Evolutionary conservation across 257 asterid genomes (phyloP), one percentile per base, ranked within the genome.

Genomic region (Jaltomata sinuosa): DNA sequence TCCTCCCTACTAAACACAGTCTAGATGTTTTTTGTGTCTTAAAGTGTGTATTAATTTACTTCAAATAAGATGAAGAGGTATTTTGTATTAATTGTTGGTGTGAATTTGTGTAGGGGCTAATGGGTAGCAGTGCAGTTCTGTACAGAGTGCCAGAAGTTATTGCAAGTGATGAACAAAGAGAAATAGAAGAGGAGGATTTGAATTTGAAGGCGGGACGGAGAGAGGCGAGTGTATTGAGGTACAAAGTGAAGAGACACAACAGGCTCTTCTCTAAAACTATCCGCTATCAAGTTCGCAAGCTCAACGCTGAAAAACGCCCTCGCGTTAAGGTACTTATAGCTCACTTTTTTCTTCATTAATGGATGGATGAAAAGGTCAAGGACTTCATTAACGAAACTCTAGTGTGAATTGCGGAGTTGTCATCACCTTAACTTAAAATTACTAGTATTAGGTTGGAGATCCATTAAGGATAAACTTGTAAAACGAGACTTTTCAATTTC

Each of bases 261-360:
- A 86, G 99, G 59, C 97, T 95, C 83, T 94, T 90, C 87, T 88
- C 97, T 62, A 94, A 91, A 80, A 91, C 86, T 76, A 94, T 94
- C 38, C 90, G 99, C 14, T 95, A 95, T 71, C 91, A 95, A 90
- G 99, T 95, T 79, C 78, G 99, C 52, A 95, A 95, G 85, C 94
- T 92, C 76, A 94, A 95, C 62, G 99, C 99, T 1, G 97, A 95
- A 79, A 95, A 94, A 54, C 97, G 99, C 55, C 99, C 99, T 72
- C 97, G 99, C n/a, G 72, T 93, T 59, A 95, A 95, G 99, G 98
- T 18, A 50, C 36, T 32, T n/a, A n/a, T n/a, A n/a, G n/a, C n/a
- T n/a, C n/a, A n/a, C n/a, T n/a, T n/a, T n/a, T n/a, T n/a, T n/a
- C n/a, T n/a, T n/a, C n/a, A n/a, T n/a, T n/a, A n/a, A n/a, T n/a